Evolutionary conservation across 78 protist species (phyloP), one percentile per base, ranked within the genome.

Genomic region (Polysphondylium violaceum): DNA sequence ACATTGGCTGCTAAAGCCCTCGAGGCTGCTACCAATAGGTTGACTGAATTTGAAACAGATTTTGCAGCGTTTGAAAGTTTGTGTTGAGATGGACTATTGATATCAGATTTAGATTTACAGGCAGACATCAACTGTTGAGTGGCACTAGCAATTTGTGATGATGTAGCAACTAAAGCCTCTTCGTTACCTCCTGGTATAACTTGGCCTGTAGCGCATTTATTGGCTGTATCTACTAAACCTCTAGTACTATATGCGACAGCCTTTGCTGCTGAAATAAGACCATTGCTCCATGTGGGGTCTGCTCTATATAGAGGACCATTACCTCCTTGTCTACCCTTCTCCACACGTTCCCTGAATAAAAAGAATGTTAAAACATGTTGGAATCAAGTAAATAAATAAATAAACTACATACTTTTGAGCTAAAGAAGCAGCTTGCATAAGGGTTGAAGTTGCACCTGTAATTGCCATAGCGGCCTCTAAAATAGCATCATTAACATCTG

Each of bases 381-480:
- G n/a, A n/a, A n/a, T n/a, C n/a, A n/a, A n/a, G n/a, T n/a, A n/a
- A n/a, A n/a, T n/a, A n/a, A n/a, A n/a, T n/a, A n/a, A n/a, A n/a
- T n/a, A n/a, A n/a, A n/a, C n/a, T n/a, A n/a, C n/a, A n/a, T n/a
- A n/a, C n/a, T n/a, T n/a, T 87, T 96, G 98, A 2, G 98, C 96
- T 0, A 25, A 31, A 16, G 93, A 83, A 9, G 98, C 98, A 2
- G 96, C 95, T 51, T 56, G 60, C 14, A 96, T 94, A 43, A 95
- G 65, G 3, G 95, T 74, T 0, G 92, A 53, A 2, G 96, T 93
- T 0, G 97, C 97, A 19, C 67, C 36, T 16, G 95, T 91, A 38
- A 96, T 96, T 58, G 94, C 96, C 94, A 87, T 92, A n/a, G 98
- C 96, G 2, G 96, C 98, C 27, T 75, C 90, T n/a, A 96, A 51